A percentile compares a stretch with the other conserved stretches of the same genome.
Evolutionary conservation across 2,329 filamentous ascomycete species (phyloP).

Genomic region (Berkeleyomyces rouxiae): DNA sequence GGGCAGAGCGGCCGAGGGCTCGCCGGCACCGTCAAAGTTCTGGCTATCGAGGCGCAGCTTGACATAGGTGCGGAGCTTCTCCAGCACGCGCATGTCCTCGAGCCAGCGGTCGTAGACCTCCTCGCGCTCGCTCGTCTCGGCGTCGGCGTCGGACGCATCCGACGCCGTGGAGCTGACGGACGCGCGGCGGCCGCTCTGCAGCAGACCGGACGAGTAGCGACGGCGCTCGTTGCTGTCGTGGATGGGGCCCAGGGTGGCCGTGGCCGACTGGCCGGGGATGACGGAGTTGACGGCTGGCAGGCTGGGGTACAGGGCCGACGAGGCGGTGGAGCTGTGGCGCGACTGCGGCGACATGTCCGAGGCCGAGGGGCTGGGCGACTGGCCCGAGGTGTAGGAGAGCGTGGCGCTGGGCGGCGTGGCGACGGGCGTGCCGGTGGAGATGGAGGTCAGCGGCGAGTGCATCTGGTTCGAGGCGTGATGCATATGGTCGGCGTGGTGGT

Average conservation of each 20-base stretch:
- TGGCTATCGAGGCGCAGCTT: constrained; percentile 37
- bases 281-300: constrained; percentile 51
- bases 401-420: constrained; percentile 61
- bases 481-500: constrained; percentile 16
- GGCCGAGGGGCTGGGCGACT: constrained; percentile 57
- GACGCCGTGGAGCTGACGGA: constrained; percentile 29
- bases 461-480: constrained; percentile 33
- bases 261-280: constrained; percentile 50
- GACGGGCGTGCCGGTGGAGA: constrained; percentile 54
- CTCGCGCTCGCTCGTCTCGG: constrained; percentile 37
- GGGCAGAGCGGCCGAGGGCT: constrained; percentile 15
- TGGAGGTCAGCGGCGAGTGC: constrained; percentile 41
- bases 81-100: constrained; percentile 48
- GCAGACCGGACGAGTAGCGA: constrained; percentile 49
- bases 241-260: constrained; percentile 53
- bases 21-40: constrained; percentile 31
- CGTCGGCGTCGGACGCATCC: constrained; percentile 36
- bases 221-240: constrained; percentile 48
- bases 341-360: constrained; percentile 51
- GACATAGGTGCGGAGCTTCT: constrained; percentile 42
- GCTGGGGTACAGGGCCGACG: constrained; percentile 56
- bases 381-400: constrained; percentile 60
- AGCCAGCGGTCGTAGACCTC: constrained; percentile 49
- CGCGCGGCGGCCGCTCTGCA: constrained; percentile 36
- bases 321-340: constrained; percentile 41